Conservation (phyloP, 306 rosid genomes). For the Ammopiptanthus mongolicus region DNA sequence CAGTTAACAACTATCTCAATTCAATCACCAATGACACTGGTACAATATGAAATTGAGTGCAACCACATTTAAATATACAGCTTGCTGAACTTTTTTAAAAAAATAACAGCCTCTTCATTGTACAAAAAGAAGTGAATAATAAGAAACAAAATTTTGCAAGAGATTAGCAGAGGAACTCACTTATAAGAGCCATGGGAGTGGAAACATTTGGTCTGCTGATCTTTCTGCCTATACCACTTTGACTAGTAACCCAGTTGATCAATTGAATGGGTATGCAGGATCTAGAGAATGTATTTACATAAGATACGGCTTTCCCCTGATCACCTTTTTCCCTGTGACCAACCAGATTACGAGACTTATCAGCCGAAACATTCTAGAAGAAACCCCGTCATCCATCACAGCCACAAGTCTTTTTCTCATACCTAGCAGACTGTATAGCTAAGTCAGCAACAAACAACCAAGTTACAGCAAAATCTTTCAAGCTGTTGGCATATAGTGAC, state of each 20-base stretch:
- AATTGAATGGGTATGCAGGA: constrained; percentile 60
- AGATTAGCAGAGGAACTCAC: constrained; percentile 42
- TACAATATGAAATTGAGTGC: constrained; percentile 7
- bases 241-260: constrained; percentile 61
- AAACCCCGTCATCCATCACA: constrained; percentile 11
- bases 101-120: background rate
- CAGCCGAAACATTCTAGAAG: constrained; percentile 22
- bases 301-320: constrained; percentile 51
- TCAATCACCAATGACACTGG: constrained; percentile 17
- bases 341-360: constrained; percentile 33
- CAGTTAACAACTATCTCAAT: constrained; percentile 19
- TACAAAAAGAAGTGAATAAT: constrained; percentile 17
- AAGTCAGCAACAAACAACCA: constrained; percentile 66
- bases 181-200: constrained; percentile 61
- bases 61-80: constrained; percentile 12
- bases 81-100: constrained; percentile 18
- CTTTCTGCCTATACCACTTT: constrained; percentile 36
- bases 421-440: constrained; percentile 65
- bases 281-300: constrained; percentile 47
- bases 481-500: constrained; percentile 32
- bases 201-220: constrained; percentile 50
- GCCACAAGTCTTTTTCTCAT: constrained; percentile 26
- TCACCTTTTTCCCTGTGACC: constrained; percentile 57
- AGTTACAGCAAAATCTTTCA: constrained; percentile 53
- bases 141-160: background rate